phyloP scores from a whole-genome alignment of 345 rosid genomes.

The Dipteronia dyeriana region DNA sequence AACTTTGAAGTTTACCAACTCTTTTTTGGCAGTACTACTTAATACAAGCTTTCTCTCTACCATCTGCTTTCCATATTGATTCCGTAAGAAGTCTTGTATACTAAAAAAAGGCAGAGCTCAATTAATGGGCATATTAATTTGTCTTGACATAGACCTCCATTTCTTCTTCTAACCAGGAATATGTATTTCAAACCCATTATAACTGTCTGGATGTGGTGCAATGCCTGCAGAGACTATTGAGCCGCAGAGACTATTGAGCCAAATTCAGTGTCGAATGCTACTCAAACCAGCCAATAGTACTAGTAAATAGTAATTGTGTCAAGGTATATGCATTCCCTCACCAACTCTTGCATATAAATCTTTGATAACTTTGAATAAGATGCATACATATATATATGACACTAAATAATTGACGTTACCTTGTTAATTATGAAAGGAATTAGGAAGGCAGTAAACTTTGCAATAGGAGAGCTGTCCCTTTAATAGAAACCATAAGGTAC shows the following conservation, averaged over 20 bases:
- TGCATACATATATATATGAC: not conserved
- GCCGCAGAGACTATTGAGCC: not conserved
- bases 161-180: not conserved
- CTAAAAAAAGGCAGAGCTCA: slow-evolving; percentile 13
- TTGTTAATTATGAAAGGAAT: slow-evolving; percentile 30
- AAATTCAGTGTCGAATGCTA: too few species aligned
- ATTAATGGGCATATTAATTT: slow-evolving; percentile 27
- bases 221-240: not conserved
- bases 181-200: not conserved
- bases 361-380: not conserved
- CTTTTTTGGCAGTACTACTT: slow-evolving; percentile 10
- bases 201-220: slow-evolving; percentile 3
- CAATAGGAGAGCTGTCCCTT: slow-evolving; percentile 51
- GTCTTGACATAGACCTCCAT: not conserved
- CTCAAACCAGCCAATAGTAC: not conserved
- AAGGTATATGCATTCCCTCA: not conserved
- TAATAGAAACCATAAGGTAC: slow-evolving; percentile 25
- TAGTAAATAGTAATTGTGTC: not conserved
- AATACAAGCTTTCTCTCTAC: not conserved
- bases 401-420: slow-evolving; percentile 22
- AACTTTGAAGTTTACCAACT: slow-evolving; percentile 27
- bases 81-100: slow-evolving; percentile 9
- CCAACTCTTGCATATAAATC: slow-evolving; percentile 11
- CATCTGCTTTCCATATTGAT: slow-evolving; percentile 1
- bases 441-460: slow-evolving; percentile 42